phyloP scores from a whole-genome alignment of 371 early-diverging fungal species.

The Apophysomyces elegans region DNA sequence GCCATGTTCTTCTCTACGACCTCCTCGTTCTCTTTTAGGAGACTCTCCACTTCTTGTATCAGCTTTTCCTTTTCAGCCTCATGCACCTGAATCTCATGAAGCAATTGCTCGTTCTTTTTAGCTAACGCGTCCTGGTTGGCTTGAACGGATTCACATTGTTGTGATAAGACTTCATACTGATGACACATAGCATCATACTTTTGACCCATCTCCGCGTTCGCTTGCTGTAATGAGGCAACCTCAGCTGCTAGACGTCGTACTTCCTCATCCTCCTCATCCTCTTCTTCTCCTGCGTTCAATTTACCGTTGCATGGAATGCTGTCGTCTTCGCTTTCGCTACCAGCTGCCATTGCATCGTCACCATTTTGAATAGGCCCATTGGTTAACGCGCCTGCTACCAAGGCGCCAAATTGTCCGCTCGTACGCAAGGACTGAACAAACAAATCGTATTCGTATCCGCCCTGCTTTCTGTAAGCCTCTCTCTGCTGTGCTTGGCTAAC shows the following conservation, averaged over 20 bases:
- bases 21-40: constrained; percentile 41
- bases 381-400: constrained; percentile 44
- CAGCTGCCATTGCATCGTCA: not conserved
- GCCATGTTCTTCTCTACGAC: constrained; percentile 41
- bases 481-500: constrained; percentile 11
- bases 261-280: constrained; percentile 12
- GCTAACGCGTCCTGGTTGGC: constrained; percentile 20
- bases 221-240: constrained; percentile 38
- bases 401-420: constrained; percentile 50
- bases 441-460: constrained; percentile 24
- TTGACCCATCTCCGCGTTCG: constrained; percentile 44
- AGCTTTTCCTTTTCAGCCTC: constrained; percentile 35
- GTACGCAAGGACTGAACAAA: constrained; percentile 47
- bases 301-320: not conserved
- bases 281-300: not conserved
- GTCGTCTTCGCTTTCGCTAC: constrained; percentile 11
- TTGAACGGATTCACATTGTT: constrained; percentile 22
- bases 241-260: constrained; percentile 43
- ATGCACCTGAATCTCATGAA: constrained; percentile 25
- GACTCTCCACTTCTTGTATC: constrained; percentile 38
- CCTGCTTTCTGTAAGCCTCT: constrained; percentile 6
- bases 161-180: constrained; percentile 37
- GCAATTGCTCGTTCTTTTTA: constrained; percentile 21
- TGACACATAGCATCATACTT: constrained; percentile 47
- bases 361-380: not conserved